Conservation (phyloP, 495 filamentous ascomycete species). For the Penicilliopsis zonata region DNA sequence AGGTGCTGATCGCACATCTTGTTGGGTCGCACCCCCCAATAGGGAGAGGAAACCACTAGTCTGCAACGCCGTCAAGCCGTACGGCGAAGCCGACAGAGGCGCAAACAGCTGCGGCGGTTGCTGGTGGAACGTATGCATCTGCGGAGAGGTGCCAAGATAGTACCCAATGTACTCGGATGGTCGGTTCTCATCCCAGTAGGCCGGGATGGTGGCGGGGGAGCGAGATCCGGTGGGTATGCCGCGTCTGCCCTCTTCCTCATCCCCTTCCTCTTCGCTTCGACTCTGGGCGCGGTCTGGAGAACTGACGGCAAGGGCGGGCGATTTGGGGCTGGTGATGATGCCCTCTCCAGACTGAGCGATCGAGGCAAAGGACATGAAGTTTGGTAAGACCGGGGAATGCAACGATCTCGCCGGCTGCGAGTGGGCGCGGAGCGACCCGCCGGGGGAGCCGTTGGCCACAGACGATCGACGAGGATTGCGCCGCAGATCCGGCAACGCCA, state of each 20-base stretch:
- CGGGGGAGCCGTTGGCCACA: constrained; percentile 38
- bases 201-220: no score
- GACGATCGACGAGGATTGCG: constrained; percentile 46
- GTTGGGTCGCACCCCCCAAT: no score
- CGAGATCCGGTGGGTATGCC: constrained; percentile 26
- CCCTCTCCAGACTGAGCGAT: constrained; percentile 19
- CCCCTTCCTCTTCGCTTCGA: no score
- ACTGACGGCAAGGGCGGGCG: constrained; percentile 18
- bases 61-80: no score
- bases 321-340: constrained; percentile 24
- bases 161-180: constrained; percentile 54
- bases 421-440: constrained; percentile 45
- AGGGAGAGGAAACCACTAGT: no score
- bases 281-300: constrained; percentile 23
- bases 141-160: constrained; percentile 47
- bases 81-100: constrained; percentile 31
- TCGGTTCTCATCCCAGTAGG: constrained; percentile 33
- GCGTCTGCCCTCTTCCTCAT: constrained; percentile 29
- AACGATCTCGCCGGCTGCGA: constrained; percentile 51
- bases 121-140: constrained; percentile 37
- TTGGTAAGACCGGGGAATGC: constrained; percentile 28
- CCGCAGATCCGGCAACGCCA: constrained; percentile 42
- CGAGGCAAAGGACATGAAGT: constrained; percentile 25
- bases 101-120: constrained; percentile 29
- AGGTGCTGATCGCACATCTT: no score